Base-by-base conservation (phyloP, 2,329 filamentous ascomycete genomes). In the Alternaria atra region DNA sequence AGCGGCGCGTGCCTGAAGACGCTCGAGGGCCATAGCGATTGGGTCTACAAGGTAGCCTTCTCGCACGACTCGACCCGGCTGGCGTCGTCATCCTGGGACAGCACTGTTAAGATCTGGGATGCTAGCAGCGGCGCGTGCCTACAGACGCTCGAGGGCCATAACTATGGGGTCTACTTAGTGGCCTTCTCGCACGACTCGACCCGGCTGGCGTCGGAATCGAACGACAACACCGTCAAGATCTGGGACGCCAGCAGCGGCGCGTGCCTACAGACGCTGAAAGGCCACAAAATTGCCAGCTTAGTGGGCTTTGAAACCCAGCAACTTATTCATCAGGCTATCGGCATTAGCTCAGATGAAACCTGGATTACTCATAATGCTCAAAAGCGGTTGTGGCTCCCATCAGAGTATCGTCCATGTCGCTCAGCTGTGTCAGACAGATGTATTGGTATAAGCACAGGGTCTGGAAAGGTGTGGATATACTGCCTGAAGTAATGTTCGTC, bases 21-120 rank as follows among this genome's bases (percentile, higher is more conserved):
- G 30, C 30, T 32, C 8, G 9, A 32, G 30, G 62, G 60, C 35
- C 62, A 68, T 47, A 60, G 34, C 25, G 15, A 25, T 39, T 10
- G 1, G 6, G 58, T 69, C 35, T 37, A 2, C 7, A 64, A 51
- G 2, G 61, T 73, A 17, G 52, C 61, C 50, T 56, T 63, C 46
- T 65, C 57, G 37, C 53, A 64, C 58, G 57, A 67, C 29, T 55
- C 62, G 44, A 32, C 30, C 6, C 30, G 30, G 30, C 30, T 32
- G 30, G 30, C 30, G 30, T 32, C 30, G 30, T 5, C 30, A 9
- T 32, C 30, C 8, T 8, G 5, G 5, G 30, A 32, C 30, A 8
- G 30, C 6, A 32, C 30, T 9, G 30, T 32, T 9, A 32, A 32
- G 30, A 32, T 32, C 30, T 32, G 30, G 30, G 30, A 32, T 32